Evolutionary conservation across 2,329 filamentous ascomycete species (phyloP).

Genomic region (Hypomyces rosellus): DNA sequence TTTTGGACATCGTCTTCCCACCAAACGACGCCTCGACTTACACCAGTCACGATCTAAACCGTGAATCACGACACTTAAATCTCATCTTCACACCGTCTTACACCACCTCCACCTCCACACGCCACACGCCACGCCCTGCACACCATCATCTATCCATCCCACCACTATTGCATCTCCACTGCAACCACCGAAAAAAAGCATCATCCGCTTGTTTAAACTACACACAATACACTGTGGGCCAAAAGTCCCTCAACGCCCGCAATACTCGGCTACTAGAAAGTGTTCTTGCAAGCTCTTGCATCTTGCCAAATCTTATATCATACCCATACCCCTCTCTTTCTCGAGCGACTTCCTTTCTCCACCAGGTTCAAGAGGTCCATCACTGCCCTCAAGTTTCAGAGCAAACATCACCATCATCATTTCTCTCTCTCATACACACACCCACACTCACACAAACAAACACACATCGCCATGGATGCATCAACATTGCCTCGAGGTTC

Average conservation of each 20-base stretch:
- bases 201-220: too few species aligned
- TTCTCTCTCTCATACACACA: neutral
- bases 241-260: too few species aligned
- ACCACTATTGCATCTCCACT: too few species aligned
- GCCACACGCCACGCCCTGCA: neutral
- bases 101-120: neutral
- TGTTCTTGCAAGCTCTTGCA: too few species aligned
- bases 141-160: neutral
- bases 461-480: slow-evolving; percentile 5
- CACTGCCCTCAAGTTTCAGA: neutral
- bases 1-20: neutral
- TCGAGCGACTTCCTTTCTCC: neutral
- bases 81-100: neutral
- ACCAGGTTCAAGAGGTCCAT: neutral
- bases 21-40: neutral
- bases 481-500: neutral
- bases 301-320: neutral
- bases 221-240: too few species aligned
- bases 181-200: too few species aligned
- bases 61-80: neutral
- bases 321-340: neutral
- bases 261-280: too few species aligned
- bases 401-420: neutral
- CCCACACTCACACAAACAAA: neutral
- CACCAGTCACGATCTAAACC: neutral